Percentiles rank a stretch among this genome's conserved stretches.
These are phyloP conservation scores for Paratinospora sagittata DNA, from an alignment of 164 flowering plant genomes.

Conservation along the genomic window DNA sequence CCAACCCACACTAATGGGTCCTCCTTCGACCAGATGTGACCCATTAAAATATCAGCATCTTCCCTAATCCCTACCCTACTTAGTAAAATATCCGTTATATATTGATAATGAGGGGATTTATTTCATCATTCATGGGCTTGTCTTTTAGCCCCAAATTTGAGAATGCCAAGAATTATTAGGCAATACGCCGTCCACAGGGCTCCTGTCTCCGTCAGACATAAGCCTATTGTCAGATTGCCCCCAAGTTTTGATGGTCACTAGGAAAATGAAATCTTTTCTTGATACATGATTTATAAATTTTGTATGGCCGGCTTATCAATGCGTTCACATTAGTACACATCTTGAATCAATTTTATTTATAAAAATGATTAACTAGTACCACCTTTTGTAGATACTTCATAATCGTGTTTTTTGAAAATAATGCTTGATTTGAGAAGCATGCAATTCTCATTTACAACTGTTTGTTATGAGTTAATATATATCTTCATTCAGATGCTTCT, in stretches of 20 bases:
- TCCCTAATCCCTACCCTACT: not conserved
- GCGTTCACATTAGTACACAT: no score
- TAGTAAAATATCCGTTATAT: not conserved
- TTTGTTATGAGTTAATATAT: no score
- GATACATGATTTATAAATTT: not conserved
- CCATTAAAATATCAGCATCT: not conserved
- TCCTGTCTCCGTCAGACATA: not conserved
- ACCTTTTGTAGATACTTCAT: no score
- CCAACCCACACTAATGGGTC: not conserved
- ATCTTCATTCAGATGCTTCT: no score
- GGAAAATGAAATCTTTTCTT: not conserved
- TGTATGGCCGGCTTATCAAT: not conserved
- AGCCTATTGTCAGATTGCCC: not conserved
- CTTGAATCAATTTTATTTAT: no score
- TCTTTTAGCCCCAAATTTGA: not conserved
- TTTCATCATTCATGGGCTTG: not conserved
- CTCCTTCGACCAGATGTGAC: not conserved
- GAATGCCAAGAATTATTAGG: not conserved
- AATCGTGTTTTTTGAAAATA: no score
- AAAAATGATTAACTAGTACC: no score
- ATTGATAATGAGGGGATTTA: not conserved
- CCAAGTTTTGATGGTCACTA: slow-evolving; percentile 1
- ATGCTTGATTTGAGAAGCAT: no score
- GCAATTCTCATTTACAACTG: no score
- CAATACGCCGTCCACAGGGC: not conserved